Base-by-base conservation (phyloP, 2,329 filamentous ascomycete genomes). In the Paecilomyces fulvus region DNA sequence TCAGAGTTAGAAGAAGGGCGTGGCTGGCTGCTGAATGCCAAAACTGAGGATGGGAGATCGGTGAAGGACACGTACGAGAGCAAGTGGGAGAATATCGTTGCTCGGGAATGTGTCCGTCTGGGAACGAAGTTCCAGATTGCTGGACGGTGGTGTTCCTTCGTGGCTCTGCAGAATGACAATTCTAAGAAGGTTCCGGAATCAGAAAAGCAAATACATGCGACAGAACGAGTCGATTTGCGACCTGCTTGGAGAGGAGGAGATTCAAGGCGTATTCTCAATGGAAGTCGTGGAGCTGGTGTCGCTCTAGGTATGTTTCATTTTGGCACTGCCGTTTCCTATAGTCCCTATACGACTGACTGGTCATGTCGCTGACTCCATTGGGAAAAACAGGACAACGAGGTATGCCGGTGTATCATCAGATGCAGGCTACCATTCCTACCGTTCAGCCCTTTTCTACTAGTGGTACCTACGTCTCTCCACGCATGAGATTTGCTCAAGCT, bases 141-240 rank as follows among this genome's bases (percentile, higher is more conserved):
- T 2, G 82, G 85, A 1, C 87, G 85, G 65, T 88, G 83, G 80
- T 88, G 83, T 64, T 88, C 86, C 0, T 91, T 90, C 60, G 83
- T 90, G 2, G 88, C 88, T 1, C 77, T 88, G 1, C 77, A 85
- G 59, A 73, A 77, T 43, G 37, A 43, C 14, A 17, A 43, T 17
- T 43, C 37, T 8, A 70, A 75, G 17, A 59, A 63, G 3, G 54
- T 56, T 17, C 46, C 30, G 10, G 53, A 49, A 17, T 43, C n/a
- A 8, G 3, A 43, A 43, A 17, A 17, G n/a, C 37, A 43, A 43
- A 8, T 43, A 7, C 17, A n/a, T 20, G 9, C 37, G 7, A 43
- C 37, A 43, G n/a, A 43, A 17, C 37, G 3, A 8, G 8, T 17
- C 5, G 7, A 43, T 43, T 7, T 2, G 8, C 0, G 14, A 43